phyloP scores from a whole-genome alignment of 441 rosid genomes.

The Gossypium gossypioides region DNA sequence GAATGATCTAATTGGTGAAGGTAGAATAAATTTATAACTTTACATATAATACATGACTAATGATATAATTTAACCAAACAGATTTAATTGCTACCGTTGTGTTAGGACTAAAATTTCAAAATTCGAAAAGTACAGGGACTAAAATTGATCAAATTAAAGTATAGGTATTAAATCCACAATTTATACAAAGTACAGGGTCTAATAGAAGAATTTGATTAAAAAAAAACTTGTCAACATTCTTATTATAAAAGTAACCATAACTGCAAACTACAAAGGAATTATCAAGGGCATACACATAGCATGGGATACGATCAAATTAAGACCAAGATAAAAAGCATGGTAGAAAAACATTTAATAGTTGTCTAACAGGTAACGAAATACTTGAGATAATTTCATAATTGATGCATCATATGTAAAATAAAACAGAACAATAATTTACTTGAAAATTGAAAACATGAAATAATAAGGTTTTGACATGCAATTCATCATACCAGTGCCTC shows the following conservation, averaged over 20 bases:
- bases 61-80: no score
- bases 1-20: no score
- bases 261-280: background rate
- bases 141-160: no score
- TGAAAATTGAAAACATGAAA: background rate
- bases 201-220: background rate
- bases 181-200: no score
- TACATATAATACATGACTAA: no score
- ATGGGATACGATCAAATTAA: background rate
- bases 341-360: background rate
- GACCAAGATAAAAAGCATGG: background rate
- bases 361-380: background rate
- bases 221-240: background rate
- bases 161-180: no score
- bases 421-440: background rate
- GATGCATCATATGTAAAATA: background rate
- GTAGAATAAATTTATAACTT: no score
- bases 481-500: constrained; percentile 72
- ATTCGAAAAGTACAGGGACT: no score
- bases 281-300: background rate
- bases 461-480: background rate
- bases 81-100: no score
- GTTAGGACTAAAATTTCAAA: no score
- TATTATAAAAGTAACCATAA: background rate
- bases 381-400: background rate